These are phyloP conservation scores for Aspergillus ibericus DNA, from an alignment of 2,329 filamentous ascomycete genomes.

Conservation along the genomic window DNA sequence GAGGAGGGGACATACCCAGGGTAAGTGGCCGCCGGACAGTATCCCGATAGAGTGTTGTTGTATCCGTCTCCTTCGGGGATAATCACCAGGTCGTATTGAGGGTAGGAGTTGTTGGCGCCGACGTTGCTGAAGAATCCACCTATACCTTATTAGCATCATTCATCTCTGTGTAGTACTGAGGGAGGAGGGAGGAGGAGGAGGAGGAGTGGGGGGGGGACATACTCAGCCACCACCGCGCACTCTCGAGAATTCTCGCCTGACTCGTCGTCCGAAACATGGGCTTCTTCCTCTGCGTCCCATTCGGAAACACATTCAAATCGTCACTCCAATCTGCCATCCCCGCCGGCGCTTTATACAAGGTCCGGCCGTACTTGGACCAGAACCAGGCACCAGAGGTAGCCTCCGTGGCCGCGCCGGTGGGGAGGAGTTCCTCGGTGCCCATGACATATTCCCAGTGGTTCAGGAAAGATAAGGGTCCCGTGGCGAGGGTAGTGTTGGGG, in stretches of 20 bases:
- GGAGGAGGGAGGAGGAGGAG: too few relatives aligned
- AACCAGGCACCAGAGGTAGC: conserved; percentile 53
- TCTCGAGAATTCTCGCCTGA: conserved; percentile 57
- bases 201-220: conserved; percentile 25
- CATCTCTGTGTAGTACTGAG: too few relatives aligned
- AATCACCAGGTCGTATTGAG: conserved; percentile 44
- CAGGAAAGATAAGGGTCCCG: conserved; percentile 54
- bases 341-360: conserved; percentile 52
- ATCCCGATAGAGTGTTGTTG: conserved; percentile 49
- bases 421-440: conserved; percentile 48
- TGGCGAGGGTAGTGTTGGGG: conserved; percentile 34
- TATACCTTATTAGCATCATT: not conserved
- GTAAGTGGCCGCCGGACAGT: conserved; percentile 39
- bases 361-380: conserved; percentile 57
- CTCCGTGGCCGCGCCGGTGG: conserved; percentile 52
- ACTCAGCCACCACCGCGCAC: conserved; percentile 47
- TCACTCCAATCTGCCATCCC: conserved; percentile 51
- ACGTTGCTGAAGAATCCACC: conserved; percentile 33
- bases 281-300: conserved; percentile 50
- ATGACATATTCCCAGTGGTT: conserved; percentile 54
- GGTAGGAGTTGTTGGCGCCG: conserved; percentile 24
- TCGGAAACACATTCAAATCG: conserved; percentile 40
- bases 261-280: conserved; percentile 56
- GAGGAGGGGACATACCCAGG: conserved; percentile 13
- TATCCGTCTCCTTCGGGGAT: conserved; percentile 54